Evolutionary conservation across 371 early-diverging fungal genomes (phyloP).

Genomic region (Thermomucor indicae-seudaticae): DNA sequence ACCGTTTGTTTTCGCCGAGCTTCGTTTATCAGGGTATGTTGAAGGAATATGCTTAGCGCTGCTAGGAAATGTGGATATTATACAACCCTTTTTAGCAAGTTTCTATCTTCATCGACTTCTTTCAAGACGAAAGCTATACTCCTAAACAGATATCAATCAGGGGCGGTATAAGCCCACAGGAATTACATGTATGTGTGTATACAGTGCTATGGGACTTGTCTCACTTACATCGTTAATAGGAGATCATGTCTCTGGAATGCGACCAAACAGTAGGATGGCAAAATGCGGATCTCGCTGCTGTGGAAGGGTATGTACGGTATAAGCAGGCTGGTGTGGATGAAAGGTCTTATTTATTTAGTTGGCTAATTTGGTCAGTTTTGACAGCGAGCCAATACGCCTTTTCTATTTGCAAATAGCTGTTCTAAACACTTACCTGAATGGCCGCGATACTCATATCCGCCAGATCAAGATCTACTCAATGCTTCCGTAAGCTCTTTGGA

Average conservation of each 20-base stretch:
- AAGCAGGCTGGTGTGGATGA: neutral
- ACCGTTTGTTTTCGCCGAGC: constrained; percentile 31
- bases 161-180: constrained; percentile 72
- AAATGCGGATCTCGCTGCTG: constrained; percentile 53
- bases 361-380: neutral
- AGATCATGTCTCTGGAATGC: constrained; percentile 50
- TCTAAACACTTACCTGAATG: constrained; percentile 84
- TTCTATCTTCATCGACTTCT: constrained; percentile 72
- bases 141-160: constrained; percentile 71
- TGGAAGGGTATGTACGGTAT: constrained; percentile 34
- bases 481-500: constrained; percentile 45
- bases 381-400: constrained; percentile 49
- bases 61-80: neutral
- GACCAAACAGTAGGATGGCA: constrained; percentile 75
- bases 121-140: constrained; percentile 92
- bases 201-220: neutral
- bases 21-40: constrained; percentile 24
- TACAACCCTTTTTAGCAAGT: constrained; percentile 39
- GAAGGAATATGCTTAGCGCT: neutral
- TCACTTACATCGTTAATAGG: constrained; percentile 19
- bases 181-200: constrained; percentile 34
- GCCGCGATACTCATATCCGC: constrained; percentile 89
- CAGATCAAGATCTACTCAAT: constrained; percentile 68
- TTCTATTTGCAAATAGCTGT: constrained; percentile 75
- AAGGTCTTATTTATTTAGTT: neutral